phyloP scores from a whole-genome alignment of 257 asterid species.

The Verbascum thapsus region DNA sequence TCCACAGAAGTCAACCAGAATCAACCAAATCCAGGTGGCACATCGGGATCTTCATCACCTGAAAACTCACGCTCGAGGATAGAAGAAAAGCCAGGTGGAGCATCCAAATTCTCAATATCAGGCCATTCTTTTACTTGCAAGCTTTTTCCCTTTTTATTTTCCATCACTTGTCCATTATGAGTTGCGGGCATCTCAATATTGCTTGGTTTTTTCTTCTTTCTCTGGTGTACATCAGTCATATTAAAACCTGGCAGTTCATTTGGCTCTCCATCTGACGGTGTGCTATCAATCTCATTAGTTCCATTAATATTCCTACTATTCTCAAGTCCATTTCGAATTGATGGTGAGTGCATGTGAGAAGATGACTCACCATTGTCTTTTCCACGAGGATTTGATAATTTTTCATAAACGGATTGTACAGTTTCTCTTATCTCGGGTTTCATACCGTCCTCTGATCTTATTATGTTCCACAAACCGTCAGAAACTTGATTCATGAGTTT shows the following conservation, averaged over 20 bases:
- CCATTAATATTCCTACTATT: constrained; percentile 33
- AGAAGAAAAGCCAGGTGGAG: constrained; percentile 56
- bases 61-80: constrained; percentile 40
- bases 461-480: constrained; percentile 74
- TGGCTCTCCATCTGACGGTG: constrained; percentile 41
- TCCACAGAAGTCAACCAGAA: too few relatives aligned
- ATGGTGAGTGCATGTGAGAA: constrained; percentile 30
- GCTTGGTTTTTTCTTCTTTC: constrained; percentile 36
- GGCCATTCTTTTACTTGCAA: constrained; percentile 20
- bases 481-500: constrained; percentile 76
- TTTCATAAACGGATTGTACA: constrained; percentile 66
- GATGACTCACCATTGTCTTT: constrained; percentile 57
- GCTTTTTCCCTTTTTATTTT: constrained; percentile 31
- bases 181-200: constrained; percentile 23
- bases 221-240: constrained; percentile 31
- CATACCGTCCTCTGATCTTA: constrained; percentile 78
- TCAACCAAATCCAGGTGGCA: constrained; percentile 95
- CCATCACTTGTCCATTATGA: constrained; percentile 37
- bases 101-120: constrained; percentile 30
- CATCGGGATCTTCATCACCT: constrained; percentile 81
- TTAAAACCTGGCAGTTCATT: constrained; percentile 62
- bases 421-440: constrained; percentile 76
- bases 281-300: constrained; percentile 32
- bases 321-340: constrained; percentile 34
- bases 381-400: constrained; percentile 48